These are phyloP conservation scores for Xylaria sp. DNA, from an alignment of 2,329 filamentous ascomycete genomes.

Conservation along the genomic window DNA sequence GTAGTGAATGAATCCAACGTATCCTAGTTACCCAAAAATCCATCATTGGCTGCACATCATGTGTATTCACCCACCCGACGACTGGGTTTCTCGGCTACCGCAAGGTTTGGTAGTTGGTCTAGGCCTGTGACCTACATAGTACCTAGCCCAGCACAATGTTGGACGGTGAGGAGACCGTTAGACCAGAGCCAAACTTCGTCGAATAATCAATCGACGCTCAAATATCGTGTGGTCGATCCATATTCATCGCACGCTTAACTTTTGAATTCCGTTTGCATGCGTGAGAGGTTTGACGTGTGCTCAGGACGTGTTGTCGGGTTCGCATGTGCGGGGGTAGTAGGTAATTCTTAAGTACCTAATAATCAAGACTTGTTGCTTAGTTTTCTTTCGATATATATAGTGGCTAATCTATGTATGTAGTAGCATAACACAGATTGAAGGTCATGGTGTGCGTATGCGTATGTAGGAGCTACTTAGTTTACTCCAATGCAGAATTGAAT, in stretches of 20 bases:
- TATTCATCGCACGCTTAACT: neutral
- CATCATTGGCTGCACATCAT: neutral
- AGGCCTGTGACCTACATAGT: neutral
- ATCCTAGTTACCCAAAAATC: neutral
- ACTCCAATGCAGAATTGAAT: no score
- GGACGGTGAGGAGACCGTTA: no score
- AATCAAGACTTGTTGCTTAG: neutral
- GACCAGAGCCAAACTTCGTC: neutral
- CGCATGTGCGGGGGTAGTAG: neutral
- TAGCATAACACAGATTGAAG: neutral
- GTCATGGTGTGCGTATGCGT: no score
- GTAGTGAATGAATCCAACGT: neutral
- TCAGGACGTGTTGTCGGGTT: neutral
- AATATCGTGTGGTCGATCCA: neutral
- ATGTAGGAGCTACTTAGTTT: no score
- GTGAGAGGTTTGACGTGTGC: neutral
- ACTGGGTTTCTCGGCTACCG: neutral
- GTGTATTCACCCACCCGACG: neutral
- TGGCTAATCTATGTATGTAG: neutral
- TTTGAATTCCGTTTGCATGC: neutral
- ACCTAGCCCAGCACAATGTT: neutral
- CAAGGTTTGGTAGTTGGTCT: neutral
- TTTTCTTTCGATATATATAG: neutral
- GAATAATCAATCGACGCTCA: neutral
- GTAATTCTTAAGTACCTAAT: no score